phyloP scores from a whole-genome alignment of 192 early-diverging fungal genomes.

The Podochytrium sp. region DNA sequence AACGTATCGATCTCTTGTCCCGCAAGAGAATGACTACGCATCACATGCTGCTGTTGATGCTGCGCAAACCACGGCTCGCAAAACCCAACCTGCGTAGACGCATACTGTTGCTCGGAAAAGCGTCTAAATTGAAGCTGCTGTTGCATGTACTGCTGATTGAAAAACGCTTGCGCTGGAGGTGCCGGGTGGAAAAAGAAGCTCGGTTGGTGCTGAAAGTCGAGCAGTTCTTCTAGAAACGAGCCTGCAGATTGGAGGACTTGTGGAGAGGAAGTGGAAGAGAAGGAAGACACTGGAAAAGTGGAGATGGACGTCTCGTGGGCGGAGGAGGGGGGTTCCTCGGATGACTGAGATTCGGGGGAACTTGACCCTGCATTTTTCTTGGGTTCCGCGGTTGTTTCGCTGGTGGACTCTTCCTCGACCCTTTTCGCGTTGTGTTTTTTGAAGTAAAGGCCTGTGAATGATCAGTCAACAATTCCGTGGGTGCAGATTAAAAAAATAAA shows the following conservation, averaged over 20 bases:
- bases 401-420: not conserved
- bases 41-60: not conserved
- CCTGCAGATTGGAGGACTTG: not conserved
- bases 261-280: too few species aligned
- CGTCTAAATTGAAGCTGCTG: not conserved
- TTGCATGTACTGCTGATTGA: not conserved
- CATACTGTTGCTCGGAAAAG: too few species aligned
- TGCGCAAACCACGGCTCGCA: not conserved
- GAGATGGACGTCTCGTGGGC: not conserved
- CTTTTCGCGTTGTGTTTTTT: not conserved
- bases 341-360: not conserved
- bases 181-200: not conserved
- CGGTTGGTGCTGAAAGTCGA: not conserved
- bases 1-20: not conserved
- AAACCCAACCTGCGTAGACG: too few species aligned
- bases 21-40: not conserved
- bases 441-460: conserved; percentile 8
- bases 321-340: not conserved
- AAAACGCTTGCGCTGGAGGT: not conserved
- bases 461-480: not conserved
- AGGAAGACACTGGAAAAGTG: not conserved
- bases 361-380: not conserved
- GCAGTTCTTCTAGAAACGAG: not conserved
- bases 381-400: not conserved
- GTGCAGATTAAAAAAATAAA: not conserved